phyloP scores from a whole-genome alignment of 1,284 basidiomycete species.

The Boletus semigastroideus region DNA sequence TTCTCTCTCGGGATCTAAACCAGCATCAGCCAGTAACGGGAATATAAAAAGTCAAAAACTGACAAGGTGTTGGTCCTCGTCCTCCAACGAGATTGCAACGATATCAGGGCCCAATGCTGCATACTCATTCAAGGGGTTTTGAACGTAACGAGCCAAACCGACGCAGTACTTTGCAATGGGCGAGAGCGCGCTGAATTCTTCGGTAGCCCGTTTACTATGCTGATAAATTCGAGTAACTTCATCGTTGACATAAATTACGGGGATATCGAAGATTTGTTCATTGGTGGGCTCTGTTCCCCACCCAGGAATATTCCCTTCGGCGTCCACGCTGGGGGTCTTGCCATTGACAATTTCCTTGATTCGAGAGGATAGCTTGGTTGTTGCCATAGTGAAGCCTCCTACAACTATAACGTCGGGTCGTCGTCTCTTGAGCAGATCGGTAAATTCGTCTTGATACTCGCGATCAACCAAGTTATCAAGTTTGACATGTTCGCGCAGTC shows the following conservation, averaged over 20 bases:
- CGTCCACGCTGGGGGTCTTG: slow-evolving; percentile 20
- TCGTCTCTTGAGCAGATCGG: slow-evolving; percentile 77
- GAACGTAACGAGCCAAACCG: slow-evolving; percentile 90
- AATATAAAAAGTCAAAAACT: slow-evolving; percentile 27
- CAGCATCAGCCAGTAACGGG: slow-evolving; percentile 9
- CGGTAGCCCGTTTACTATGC: slow-evolving; percentile 82
- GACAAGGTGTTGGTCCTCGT: slow-evolving; percentile 87
- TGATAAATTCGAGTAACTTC: slow-evolving; percentile 95
- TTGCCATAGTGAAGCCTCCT: slow-evolving; percentile 85
- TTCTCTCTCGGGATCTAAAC: slow-evolving; percentile 82
- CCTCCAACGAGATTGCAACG: slow-evolving; percentile 76
- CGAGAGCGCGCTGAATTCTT: slow-evolving; percentile 84
- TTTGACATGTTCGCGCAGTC: slow-evolving; percentile 84
- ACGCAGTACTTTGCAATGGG: slow-evolving; percentile 91
- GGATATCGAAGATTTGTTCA: slow-evolving; percentile 55
- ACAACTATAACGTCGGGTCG: slow-evolving; percentile 89
- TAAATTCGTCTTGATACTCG: slow-evolving; percentile 71
- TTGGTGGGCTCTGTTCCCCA: slow-evolving; percentile 37
- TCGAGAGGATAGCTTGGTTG: slow-evolving; percentile 67
- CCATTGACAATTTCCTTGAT: slow-evolving; percentile 56
- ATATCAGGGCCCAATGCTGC: slow-evolving; percentile 85
- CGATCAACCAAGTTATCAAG: slow-evolving; percentile 83
- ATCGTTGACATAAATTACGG: slow-evolving; percentile 85
- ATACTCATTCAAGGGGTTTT: slow-evolving; percentile 94
- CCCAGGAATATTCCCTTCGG: slow-evolving; percentile 28